Conservation (phyloP, 257 asterid species). For the Penstemon davidsonii region DNA sequence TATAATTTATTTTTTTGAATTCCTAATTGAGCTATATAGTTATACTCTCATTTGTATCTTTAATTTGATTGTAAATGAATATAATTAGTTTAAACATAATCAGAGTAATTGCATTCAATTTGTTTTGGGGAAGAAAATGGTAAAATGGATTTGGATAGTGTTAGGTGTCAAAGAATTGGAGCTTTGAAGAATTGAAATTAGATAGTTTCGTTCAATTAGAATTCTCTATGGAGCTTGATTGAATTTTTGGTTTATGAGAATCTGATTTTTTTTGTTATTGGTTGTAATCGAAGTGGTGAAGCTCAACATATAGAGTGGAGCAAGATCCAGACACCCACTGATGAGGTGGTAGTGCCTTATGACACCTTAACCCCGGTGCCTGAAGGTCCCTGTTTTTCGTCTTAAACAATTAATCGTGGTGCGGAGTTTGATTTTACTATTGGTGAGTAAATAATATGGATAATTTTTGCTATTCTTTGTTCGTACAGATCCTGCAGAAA, state of each 20-base stretch:
- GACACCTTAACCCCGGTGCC: slow-evolving; percentile 72
- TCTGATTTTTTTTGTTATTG: slow-evolving; percentile 17
- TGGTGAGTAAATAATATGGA: not conserved
- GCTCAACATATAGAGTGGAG: slow-evolving; percentile 62
- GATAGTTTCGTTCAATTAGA: too few species aligned
- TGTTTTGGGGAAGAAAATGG: too few species aligned
- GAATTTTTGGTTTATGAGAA: slow-evolving; percentile 11
- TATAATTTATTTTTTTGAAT: not conserved
- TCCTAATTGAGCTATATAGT: not conserved
- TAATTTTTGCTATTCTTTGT: not conserved
- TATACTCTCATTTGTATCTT: too few species aligned
- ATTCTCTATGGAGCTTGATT: too few species aligned
- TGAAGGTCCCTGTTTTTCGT: slow-evolving; percentile 52
- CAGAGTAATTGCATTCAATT: too few species aligned
- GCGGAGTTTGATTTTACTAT: not conserved
- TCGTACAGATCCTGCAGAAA: slow-evolving; percentile 64
- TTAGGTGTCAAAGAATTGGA: too few species aligned
- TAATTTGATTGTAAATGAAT: too few species aligned
- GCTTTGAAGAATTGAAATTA: too few species aligned
- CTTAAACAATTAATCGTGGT: too few species aligned
- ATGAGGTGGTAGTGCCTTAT: slow-evolving; percentile 81
- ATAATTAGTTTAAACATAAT: too few species aligned
- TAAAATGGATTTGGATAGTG: too few species aligned
- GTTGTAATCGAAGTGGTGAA: slow-evolving; percentile 45
- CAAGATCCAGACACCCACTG: slow-evolving; percentile 70